These are phyloP conservation scores for Fusarium subglutinans DNA, from an alignment of 2,329 filamentous ascomycete genomes.

Conservation along the genomic window DNA sequence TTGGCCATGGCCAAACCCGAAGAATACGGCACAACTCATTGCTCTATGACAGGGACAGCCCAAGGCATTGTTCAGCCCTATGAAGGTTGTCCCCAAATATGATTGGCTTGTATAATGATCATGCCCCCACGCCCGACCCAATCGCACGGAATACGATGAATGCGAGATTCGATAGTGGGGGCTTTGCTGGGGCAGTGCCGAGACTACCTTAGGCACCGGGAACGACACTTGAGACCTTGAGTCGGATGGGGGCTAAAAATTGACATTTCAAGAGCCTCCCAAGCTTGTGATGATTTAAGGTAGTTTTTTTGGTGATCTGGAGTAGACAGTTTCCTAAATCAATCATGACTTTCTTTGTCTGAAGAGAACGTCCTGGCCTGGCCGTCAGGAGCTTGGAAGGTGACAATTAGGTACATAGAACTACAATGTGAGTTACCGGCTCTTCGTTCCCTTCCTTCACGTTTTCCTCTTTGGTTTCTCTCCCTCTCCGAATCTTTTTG, in stretches of 20 bases:
- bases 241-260: neutral
- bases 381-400: neutral
- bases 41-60: slow-evolving; percentile 2
- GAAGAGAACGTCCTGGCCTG: neutral
- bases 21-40: slow-evolving; percentile 21
- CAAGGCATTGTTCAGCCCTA: slow-evolving; percentile 26
- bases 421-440: neutral
- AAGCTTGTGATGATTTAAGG: neutral
- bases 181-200: slow-evolving; percentile 27
- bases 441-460: neutral
- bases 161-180: slow-evolving; percentile 40
- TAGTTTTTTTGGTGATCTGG: neutral
- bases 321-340: neutral
- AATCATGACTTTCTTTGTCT: neutral
- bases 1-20: slow-evolving; percentile 18
- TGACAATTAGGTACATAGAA: neutral
- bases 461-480: neutral
- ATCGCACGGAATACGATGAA: slow-evolving; percentile 43
- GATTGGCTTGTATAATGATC: slow-evolving; percentile 23
- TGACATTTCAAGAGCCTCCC: neutral
- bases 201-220: neutral
- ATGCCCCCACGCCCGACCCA: slow-evolving; percentile 2
- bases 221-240: neutral
- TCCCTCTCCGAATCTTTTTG: neutral
- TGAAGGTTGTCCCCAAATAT: neutral